These are phyloP conservation scores for Rhodotorula kratochvilovae DNA, from an alignment of 768 basidiomycete genomes.

Conservation along the genomic window DNA sequence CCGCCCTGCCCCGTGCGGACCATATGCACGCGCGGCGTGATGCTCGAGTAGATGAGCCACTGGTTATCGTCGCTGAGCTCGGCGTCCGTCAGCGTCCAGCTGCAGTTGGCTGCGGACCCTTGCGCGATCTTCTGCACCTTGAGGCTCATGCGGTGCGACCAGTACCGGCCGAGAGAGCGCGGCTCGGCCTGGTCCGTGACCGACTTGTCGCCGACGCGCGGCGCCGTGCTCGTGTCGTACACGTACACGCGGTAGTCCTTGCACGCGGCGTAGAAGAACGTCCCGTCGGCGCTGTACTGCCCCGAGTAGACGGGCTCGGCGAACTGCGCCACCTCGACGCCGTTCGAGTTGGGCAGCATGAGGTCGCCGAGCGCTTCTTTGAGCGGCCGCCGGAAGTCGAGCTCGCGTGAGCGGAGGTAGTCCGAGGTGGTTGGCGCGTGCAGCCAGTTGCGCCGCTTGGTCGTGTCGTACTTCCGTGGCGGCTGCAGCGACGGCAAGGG, in stretches of 20 bases:
- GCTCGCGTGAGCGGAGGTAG: conserved; percentile 25
- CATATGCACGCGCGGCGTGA: conserved; percentile 51
- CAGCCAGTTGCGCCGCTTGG: background rate
- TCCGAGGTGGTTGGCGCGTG: background rate
- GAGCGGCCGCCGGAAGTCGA: background rate
- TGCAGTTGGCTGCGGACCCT: conserved; percentile 46
- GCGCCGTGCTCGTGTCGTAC: conserved; percentile 66
- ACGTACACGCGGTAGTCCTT: conserved; percentile 83
- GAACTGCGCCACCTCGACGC: conserved; percentile 71
- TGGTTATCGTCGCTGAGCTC: conserved; percentile 47
- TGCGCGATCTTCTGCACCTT: conserved; percentile 52
- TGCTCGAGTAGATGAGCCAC: conserved; percentile 85
- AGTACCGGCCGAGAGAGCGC: conserved; percentile 38
- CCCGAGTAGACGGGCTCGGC: conserved; percentile 62
- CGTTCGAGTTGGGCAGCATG: conserved; percentile 71
- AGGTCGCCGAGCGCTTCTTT: conserved; percentile 16
- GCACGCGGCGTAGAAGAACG: conserved; percentile 66
- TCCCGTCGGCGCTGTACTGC: conserved; percentile 65
- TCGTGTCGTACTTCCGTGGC: conserved; percentile 4
- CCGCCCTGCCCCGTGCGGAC: conserved; percentile 41
- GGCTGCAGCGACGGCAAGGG: background rate
- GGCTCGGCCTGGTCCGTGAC: conserved; percentile 14
- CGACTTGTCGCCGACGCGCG: conserved; percentile 29
- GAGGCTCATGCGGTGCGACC: conserved; percentile 54
- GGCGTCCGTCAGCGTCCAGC: conserved; percentile 87